phyloP scores from a whole-genome alignment of 106 monocot genomes.

The Vanilla planifolia region DNA sequence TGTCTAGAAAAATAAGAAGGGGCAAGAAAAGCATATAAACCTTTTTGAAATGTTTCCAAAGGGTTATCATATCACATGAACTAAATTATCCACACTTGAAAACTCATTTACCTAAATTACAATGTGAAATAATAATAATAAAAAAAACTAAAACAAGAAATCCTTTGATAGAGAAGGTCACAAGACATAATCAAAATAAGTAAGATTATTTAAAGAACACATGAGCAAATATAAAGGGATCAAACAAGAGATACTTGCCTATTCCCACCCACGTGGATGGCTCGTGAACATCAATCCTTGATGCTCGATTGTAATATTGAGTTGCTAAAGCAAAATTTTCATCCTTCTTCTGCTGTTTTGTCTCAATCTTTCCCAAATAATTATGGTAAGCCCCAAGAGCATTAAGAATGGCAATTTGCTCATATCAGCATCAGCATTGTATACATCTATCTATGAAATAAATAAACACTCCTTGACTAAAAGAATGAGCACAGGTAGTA shows the following conservation, averaged over 20 bases:
- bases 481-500: no score
- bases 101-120: no score
- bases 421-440: slow-evolving; percentile 89
- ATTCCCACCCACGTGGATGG: slow-evolving; percentile 88
- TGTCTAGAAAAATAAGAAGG: no score
- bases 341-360: slow-evolving; percentile 50
- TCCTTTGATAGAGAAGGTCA: no score
- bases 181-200: no score
- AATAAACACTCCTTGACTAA: neutral
- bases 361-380: slow-evolving; percentile 79
- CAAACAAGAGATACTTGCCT: slow-evolving; percentile 34
- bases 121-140: no score
- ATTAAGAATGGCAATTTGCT: slow-evolving; percentile 91
- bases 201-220: no score
- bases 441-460: slow-evolving; percentile 81
- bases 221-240: neutral
- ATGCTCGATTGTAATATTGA: slow-evolving; percentile 75
- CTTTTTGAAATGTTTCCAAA: no score
- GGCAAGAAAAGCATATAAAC: no score
- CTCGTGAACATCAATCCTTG: slow-evolving; percentile 76
- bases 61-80: no score
- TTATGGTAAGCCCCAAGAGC: slow-evolving; percentile 86
- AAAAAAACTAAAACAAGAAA: no score
- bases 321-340: slow-evolving; percentile 74
- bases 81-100: no score